Evolutionary conservation across 371 early-diverging fungal genomes (phyloP).

Genomic region (Mucor piriformis): DNA sequence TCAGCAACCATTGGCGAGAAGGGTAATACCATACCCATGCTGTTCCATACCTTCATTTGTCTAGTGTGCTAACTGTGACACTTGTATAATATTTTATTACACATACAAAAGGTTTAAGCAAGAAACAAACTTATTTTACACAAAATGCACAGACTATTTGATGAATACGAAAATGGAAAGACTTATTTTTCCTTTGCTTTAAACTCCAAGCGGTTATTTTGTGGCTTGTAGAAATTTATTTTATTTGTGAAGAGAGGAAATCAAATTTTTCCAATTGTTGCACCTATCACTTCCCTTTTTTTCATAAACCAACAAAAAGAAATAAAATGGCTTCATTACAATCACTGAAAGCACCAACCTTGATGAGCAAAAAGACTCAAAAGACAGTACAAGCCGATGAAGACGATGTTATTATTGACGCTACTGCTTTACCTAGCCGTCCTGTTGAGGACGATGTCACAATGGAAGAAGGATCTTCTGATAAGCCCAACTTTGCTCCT

Average conservation of each 20-base stretch:
- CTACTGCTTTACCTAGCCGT: slow-evolving; percentile 59
- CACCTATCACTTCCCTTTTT: slow-evolving; percentile 1
- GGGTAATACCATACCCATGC: too few relatives aligned
- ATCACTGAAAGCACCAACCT: slow-evolving; percentile 59
- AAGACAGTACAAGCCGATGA: slow-evolving; percentile 47
- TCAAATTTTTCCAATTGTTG: neutral
- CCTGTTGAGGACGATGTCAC: slow-evolving; percentile 41
- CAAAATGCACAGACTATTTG: too few relatives aligned
- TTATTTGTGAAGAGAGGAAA: neutral
- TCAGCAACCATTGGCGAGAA: too few relatives aligned
- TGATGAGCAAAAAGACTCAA: slow-evolving; percentile 54
- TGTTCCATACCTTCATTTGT: too few relatives aligned
- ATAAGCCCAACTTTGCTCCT: slow-evolving; percentile 49
- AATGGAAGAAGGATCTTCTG: slow-evolving; percentile 48
- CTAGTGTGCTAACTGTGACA: too few relatives aligned
- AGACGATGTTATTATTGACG: slow-evolving; percentile 66
- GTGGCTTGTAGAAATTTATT: too few relatives aligned
- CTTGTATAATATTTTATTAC: too few relatives aligned
- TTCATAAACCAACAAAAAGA: neutral
- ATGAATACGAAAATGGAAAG: too few relatives aligned
- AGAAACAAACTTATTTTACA: too few relatives aligned
- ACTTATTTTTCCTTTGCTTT: too few relatives aligned
- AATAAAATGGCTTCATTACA: slow-evolving; percentile 54
- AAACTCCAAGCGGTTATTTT: too few relatives aligned
- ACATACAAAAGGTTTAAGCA: too few relatives aligned